These are phyloP conservation scores for Ceratocystis ficicola DNA, from an alignment of 2,329 filamentous ascomycete species.

Conservation along the genomic window DNA sequence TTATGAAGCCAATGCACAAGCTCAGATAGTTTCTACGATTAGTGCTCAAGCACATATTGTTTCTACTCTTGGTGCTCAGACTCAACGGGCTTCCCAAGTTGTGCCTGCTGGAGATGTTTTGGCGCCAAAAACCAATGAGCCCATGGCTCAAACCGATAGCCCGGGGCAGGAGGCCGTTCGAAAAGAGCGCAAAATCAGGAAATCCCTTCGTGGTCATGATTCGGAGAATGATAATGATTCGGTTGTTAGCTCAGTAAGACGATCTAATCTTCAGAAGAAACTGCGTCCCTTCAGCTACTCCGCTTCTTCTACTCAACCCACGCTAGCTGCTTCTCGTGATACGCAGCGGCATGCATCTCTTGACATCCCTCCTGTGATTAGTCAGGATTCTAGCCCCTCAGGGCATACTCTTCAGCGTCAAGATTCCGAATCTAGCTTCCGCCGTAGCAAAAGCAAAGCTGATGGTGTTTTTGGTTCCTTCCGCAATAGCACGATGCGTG, in stretches of 20 bases:
- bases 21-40: conserved; percentile 13
- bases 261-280: conserved; percentile 17
- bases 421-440: conserved; percentile 22
- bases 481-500: conserved; percentile 22
- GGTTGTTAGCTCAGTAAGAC: background rate
- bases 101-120: background rate
- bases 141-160: background rate
- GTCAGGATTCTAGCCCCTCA: background rate
- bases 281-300: conserved; percentile 17
- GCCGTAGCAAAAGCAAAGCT: conserved; percentile 1
- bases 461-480: conserved; percentile 2
- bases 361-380: background rate
- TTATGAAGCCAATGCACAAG: conserved; percentile 18
- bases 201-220: conserved; percentile 8
- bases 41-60: conserved; percentile 13
- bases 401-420: conserved; percentile 17
- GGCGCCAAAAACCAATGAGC: background rate
- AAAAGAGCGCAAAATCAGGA: conserved; percentile 1
- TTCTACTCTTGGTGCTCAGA: conserved; percentile 8
- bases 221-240: conserved; percentile 3
- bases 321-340: background rate
- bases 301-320: conserved; percentile 3
- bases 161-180: background rate
- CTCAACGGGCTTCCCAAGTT: background rate
- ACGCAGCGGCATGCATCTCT: background rate